phyloP scores from a whole-genome alignment of 2,329 filamentous ascomycete species.

The Pochonia chlamydosporia region DNA sequence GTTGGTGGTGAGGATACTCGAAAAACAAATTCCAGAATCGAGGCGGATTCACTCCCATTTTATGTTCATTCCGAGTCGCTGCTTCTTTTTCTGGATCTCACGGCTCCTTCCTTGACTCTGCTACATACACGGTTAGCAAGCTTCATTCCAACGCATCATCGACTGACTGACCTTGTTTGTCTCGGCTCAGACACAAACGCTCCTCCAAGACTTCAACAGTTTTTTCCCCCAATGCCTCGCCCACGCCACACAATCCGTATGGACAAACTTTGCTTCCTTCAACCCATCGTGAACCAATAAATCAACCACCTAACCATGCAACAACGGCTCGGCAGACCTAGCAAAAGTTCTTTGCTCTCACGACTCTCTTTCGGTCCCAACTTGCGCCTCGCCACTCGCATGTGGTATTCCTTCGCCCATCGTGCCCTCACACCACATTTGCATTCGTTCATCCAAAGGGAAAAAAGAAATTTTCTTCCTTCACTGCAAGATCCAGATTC shows the following conservation, averaged over 20 bases:
- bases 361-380: background rate
- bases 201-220: no score
- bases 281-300: background rate
- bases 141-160: no score
- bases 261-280: background rate
- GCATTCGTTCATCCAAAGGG: background rate
- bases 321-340: slow-evolving; percentile 1
- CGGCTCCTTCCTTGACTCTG: background rate
- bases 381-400: slow-evolving; percentile 1
- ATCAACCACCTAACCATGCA: background rate
- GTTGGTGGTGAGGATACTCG: no score
- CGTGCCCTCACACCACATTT: background rate
- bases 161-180: no score
- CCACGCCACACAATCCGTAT: background rate
- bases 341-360: background rate
- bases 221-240: background rate
- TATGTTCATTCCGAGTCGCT: no score
- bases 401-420: background rate
- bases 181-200: no score
- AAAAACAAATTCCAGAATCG: no score
- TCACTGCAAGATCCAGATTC: background rate
- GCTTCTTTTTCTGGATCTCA: background rate
- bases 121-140: background rate
- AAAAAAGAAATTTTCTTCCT: background rate
- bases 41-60: background rate